Conservation (phyloP, 2,329 filamentous ascomycete species). For the Cercospora sp. region DNA sequence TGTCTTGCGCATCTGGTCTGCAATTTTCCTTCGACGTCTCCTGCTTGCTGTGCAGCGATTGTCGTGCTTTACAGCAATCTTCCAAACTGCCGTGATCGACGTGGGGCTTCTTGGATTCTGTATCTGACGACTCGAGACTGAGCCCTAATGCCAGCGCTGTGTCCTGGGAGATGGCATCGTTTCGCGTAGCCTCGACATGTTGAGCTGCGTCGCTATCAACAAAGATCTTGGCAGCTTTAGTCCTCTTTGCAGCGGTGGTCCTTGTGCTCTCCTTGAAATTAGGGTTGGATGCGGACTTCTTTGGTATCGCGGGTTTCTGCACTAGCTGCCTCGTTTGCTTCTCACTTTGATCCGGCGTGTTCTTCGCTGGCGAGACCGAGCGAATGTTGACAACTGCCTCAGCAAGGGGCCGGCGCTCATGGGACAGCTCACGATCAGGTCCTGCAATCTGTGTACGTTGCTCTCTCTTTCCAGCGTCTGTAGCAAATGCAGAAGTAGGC, state of each 20-base stretch:
- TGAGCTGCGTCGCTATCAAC: neutral
- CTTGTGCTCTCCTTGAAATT: neutral
- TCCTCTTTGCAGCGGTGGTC: neutral
- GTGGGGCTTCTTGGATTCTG: neutral
- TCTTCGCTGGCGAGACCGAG: constrained; percentile 8
- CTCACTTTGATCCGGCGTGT: neutral
- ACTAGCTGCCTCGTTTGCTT: neutral
- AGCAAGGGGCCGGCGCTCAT: neutral
- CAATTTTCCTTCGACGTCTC: neutral
- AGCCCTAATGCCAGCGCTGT: neutral
- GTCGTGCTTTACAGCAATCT: neutral
- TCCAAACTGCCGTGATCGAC: neutral
- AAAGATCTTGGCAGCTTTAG: neutral
- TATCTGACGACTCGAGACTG: neutral
- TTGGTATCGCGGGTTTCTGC: neutral
- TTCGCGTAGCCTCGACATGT: neutral
- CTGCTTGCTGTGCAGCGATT: neutral
- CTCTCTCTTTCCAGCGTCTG: neutral
- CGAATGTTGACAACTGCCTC: constrained; percentile 5
- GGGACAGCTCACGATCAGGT: neutral
- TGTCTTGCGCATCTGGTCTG: neutral
- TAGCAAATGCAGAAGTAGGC: neutral
- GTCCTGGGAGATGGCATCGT: neutral
- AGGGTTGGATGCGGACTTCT: neutral
- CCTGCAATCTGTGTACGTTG: neutral